Evolutionary conservation across 2,329 filamentous ascomycete species (phyloP).

Genomic region (Fusarium tjaetaba): DNA sequence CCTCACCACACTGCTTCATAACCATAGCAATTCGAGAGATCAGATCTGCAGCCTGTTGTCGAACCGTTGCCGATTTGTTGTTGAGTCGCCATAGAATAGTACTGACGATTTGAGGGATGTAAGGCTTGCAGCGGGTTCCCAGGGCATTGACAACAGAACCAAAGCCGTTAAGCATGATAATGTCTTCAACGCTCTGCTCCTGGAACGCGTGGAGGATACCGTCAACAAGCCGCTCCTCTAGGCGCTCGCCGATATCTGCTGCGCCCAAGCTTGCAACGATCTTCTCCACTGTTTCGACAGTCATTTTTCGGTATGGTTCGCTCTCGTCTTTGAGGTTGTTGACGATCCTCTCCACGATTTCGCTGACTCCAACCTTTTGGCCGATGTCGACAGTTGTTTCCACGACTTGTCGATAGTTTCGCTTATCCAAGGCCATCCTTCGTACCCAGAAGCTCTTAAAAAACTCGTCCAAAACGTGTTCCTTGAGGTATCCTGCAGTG

Average conservation of each 20-base stretch:
- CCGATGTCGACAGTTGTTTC: slow-evolving; percentile 97
- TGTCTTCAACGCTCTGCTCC: slow-evolving; percentile 95
- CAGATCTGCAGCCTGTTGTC: slow-evolving; percentile 95
- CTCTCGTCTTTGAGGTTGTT: slow-evolving; percentile 98
- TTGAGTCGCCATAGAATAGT: slow-evolving; percentile 97
- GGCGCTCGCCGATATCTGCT: slow-evolving; percentile 89
- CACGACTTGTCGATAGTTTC: slow-evolving; percentile 97
- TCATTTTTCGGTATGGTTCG: slow-evolving; percentile 99
- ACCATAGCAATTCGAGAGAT: slow-evolving; percentile 98
- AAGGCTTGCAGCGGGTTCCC: slow-evolving; percentile 92
- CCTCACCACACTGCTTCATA: slow-evolving; percentile 98
- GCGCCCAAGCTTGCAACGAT: slow-evolving; percentile 92
- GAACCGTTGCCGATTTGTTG: slow-evolving; percentile 96
- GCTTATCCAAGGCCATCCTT: slow-evolving; percentile 95
- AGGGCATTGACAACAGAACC: slow-evolving; percentile 97
- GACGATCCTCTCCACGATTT: slow-evolving; percentile 93
- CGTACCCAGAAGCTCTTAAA: slow-evolving; percentile 99
- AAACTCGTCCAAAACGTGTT: slow-evolving; percentile 93
- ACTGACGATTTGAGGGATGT: slow-evolving; percentile 94
- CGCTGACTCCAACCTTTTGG: slow-evolving; percentile 96
- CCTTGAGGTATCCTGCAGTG: slow-evolving; percentile 92
- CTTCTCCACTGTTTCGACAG: slow-evolving; percentile 97
- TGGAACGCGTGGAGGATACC: slow-evolving; percentile 97
- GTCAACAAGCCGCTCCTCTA: slow-evolving; percentile 94
- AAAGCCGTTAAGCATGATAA: slow-evolving; percentile 96